Evolutionary conservation across 2,329 filamentous ascomycete species (phyloP), one percentile per base, ranked within the genome.

Genomic region (Calonectria montana): DNA sequence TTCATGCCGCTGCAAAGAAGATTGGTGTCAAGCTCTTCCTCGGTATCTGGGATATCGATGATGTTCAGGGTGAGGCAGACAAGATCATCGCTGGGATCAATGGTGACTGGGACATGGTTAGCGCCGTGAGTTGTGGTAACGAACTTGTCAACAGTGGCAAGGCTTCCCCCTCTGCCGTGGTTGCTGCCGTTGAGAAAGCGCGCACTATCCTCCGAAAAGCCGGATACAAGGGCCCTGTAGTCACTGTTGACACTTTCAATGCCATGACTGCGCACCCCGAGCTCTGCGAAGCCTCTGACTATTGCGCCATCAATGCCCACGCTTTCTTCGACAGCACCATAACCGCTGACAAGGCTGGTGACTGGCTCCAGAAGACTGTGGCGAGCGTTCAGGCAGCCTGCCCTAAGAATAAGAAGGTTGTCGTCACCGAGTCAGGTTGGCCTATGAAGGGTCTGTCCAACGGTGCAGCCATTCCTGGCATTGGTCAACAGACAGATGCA

Each of bases 391-490:
- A 83, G 72, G 73, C 79, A 90, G 15, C 78, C 37, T 59, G 53
- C 35, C 53, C 53, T 15, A 37, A 84, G 4, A 78, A 85, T 75
- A 93, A 94, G 83, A 87, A 88, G 55, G 88, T 94, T 37, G 86
- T 96, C 43, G 91, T 97, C 76, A 95, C 94, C 1, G 95, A 97
- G 86, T 92, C 93, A 3, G 95, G 95, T 63, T 98, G 95, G 95
- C 95, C 95, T 48, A 91, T 90, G 81, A 82, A 90, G 75, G 95
- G 95, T 21, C 76, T 85, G 15, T 72, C 87, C 65, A 96, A 97
- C 80, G 90, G 91, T 2, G 79, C 81, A 21, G 94, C 94, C n/a
- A 85, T 96, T 2, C 93, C 94, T 0, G 91, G 91, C 15, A 78
- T 85, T n/a, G 84, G 87, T 13, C 91, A 95, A 75, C 95, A 97